Base-by-base conservation (phyloP, 495 filamentous ascomycete species). In the Cetradonia linearis region DNA sequence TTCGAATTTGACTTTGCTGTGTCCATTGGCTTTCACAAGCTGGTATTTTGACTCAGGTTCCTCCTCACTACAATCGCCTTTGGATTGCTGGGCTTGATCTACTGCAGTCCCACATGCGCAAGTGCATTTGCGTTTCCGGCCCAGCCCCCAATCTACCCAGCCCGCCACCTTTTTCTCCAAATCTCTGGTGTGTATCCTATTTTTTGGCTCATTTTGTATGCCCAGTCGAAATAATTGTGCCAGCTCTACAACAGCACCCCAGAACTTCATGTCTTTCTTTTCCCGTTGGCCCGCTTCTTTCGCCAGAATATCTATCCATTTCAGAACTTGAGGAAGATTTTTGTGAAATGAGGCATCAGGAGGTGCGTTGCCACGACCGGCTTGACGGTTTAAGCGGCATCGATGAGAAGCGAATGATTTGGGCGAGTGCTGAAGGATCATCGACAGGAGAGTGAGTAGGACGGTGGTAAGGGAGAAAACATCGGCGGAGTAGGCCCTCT, bases 331-430 rank as follows among this genome's bases (percentile, higher is more conserved):
- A 16, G 78, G 80, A 0, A 86, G 73, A 65, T 95, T 93, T 30
- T 83, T 83, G 68, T 96, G 91, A 71, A 91, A 97, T 0, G 86
- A 89, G 1, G 85, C 81, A 66, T 95, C 88, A 11, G 86, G 81
- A 31, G 85, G 81, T 3, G 85, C 85, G 59, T 85, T 86, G 25
- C 80, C 80, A 16, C 86, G 78, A 14, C 86, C 85, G 8, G 78
- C 74, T 20, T 80, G 79, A 38, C 80, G 80, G 70, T 91, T 87
- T 56, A 87, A 85, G 1, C 82, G 78, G 3, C 81, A 76, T 8
- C 91, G 88, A 67, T 92, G 86, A 14, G 83, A 78, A 7, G 81
- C 72, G 67, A 95, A 95, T 25, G 84, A 78, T 23, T 81, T 78
- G 0, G 83, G 75, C 34, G 85, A 83, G 55, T 85, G 83, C 65